These are phyloP conservation scores for Spongospora subterranea DNA, from an alignment of 208 protist species.

Conservation along the genomic window DNA sequence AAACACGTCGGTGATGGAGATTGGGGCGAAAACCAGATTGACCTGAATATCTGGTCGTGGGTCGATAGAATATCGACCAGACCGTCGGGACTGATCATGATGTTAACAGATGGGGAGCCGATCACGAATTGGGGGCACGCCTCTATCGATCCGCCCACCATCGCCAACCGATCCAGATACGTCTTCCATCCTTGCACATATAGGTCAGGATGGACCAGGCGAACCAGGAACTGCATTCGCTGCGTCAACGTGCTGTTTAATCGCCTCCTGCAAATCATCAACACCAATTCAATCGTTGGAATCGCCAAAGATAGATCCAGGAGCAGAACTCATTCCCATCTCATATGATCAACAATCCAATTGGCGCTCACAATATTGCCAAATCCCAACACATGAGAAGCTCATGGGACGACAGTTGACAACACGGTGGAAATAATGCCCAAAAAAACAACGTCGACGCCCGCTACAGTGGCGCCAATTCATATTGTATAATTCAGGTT, in stretches of 20 bases:
- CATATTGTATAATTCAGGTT: not conserved
- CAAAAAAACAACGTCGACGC: too few species aligned
- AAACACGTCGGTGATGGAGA: not conserved
- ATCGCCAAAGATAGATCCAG: too few species aligned
- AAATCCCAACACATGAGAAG: too few species aligned
- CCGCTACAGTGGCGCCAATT: too few species aligned
- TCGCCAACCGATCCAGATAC: not conserved
- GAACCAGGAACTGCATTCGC: not conserved
- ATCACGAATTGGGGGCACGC: slow-evolving; percentile 23
- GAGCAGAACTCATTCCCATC: too few species aligned
- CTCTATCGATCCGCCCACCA: slow-evolving; percentile 4
- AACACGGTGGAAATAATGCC: too few species aligned
- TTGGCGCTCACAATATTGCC: too few species aligned
- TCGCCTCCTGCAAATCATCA: not conserved
- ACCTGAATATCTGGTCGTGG: slow-evolving; percentile 63
- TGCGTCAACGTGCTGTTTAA: not conserved
- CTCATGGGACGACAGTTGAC: too few species aligned
- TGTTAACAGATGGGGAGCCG: slow-evolving; percentile 49
- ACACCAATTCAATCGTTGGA: not conserved
- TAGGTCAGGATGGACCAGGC: not conserved
- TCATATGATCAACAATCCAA: too few species aligned
- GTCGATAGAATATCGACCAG: not conserved
- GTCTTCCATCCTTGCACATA: not conserved
- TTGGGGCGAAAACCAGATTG: not conserved
- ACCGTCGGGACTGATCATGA: slow-evolving; percentile 63